Evolutionary conservation across 2,329 filamentous ascomycete genomes (phyloP), one percentile per base, ranked within the genome.

Genomic region (Penicillium sp.): DNA sequence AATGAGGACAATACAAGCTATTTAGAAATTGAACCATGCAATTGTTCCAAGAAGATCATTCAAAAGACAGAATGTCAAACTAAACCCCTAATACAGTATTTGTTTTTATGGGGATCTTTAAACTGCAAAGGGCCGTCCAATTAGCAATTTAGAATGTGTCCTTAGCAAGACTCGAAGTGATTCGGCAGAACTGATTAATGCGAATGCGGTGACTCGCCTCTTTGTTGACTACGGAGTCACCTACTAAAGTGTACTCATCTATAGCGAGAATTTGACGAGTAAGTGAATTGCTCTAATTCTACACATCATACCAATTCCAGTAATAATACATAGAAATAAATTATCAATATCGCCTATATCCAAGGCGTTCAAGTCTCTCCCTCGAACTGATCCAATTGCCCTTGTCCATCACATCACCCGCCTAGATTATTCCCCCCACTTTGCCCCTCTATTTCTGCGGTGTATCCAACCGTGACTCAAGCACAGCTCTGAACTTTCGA

Each of bases 181-280:
- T 30, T 30, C 37, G 17, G 17, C 15, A 24, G 47, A 42, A 59
- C 56, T 69, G 67, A 69, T 68, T 66, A 68, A 69, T 69, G 53
- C 57, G 38, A 55, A 38, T 50, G 59, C 61, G 58, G 54, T 67
- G 65, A 68, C 66, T 69, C 64, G 62, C 40, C 28, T 33, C 42
- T 42, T 42, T 8, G 5, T 38, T 7, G 22, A 19, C n/a, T 42
- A 42, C n/a, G 17, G 38, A 42, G 38, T n/a, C 15, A 40, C 38
- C 38, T 7, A 7, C 38, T 19, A 17, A 6, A 40, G 15, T 35
- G n/a, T 13, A 35, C 33, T 15, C 33, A 37, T 15, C 35, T 15
- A 15, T 37, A 13, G 13, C 5, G 35, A 37, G 15, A 37, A 15
- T 13, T 37, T 15, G 35, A 37, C 35, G 4, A 37, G 17, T 9